Conservation (phyloP, 352 stramenopile genomes). For the Globisporangium barbulae region DNA sequence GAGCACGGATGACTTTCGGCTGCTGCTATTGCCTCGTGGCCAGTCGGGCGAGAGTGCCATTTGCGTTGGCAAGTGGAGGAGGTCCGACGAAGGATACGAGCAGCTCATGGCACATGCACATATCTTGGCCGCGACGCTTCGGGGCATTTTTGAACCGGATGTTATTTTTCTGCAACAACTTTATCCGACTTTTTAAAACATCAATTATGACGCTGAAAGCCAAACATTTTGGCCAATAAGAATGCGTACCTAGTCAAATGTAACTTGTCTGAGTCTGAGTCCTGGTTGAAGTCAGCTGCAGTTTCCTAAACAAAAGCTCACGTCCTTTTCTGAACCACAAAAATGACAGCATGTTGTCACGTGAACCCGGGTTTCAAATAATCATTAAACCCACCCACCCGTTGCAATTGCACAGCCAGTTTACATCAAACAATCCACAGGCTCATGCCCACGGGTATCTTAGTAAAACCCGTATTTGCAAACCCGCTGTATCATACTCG, state of each 20-base stretch:
- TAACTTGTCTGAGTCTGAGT: not conserved
- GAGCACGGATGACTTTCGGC: slow-evolving; percentile 13
- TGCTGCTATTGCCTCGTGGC: not conserved
- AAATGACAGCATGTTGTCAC: slow-evolving; percentile 7
- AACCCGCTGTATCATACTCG: not conserved
- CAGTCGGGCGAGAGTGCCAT: not conserved
- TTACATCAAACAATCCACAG: not conserved
- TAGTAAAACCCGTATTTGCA: not conserved
- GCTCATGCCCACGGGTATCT: not conserved
- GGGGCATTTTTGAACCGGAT: not conserved
- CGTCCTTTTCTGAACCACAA: not conserved
- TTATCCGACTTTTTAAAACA: too few relatives aligned
- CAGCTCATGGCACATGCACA: not conserved
- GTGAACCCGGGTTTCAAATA: not conserved
- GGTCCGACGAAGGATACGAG: not conserved
- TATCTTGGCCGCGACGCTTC: slow-evolving; percentile 1
- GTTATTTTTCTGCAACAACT: not conserved
- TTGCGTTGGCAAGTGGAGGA: too few relatives aligned
- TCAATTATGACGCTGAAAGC: not conserved
- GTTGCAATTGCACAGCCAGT: not conserved
- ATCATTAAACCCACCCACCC: not conserved
- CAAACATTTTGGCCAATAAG: not conserved
- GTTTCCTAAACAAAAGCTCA: slow-evolving; percentile 9
- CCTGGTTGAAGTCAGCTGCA: slow-evolving; percentile 25
- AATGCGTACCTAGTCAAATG: too few relatives aligned